These are phyloP conservation scores for Rhododendron griersonianum DNA, from an alignment of 148 eudicot species.

Conservation along the genomic window DNA sequence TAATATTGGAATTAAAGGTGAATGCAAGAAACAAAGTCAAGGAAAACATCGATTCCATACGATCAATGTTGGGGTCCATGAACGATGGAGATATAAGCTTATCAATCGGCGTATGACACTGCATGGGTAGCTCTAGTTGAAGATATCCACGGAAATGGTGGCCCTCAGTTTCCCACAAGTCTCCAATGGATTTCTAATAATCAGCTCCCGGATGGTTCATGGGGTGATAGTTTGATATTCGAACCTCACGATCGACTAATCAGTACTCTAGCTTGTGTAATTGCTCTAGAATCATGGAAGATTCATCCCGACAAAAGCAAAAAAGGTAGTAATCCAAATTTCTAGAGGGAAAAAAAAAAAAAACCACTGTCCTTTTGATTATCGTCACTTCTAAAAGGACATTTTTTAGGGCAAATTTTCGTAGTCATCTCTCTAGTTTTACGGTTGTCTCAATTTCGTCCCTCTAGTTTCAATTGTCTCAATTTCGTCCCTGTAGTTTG, in stretches of 20 bases:
- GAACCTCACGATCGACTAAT: conserved; percentile 60
- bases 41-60: too few relatives aligned
- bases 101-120: conserved; percentile 48
- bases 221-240: conserved; percentile 57
- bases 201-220: conserved; percentile 84
- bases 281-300: conserved; percentile 75
- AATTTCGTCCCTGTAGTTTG: too few relatives aligned
- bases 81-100: conserved; percentile 20
- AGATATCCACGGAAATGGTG: conserved; percentile 29
- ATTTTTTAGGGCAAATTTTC: too few relatives aligned
- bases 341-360: too few relatives aligned
- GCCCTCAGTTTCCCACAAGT: conserved; percentile 67
- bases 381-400: neutral
- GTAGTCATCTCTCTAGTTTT: too few relatives aligned
- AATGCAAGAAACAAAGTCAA: too few relatives aligned
- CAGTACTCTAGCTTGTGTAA: conserved; percentile 66
- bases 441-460: too few relatives aligned
- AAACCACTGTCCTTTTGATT: too few relatives aligned
- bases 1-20: too few relatives aligned
- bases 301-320: conserved; percentile 34
- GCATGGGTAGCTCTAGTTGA: conserved; percentile 79
- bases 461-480: too few relatives aligned
- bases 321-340: conserved; percentile 35
- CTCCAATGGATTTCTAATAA: conserved; percentile 67
- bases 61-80: too few relatives aligned